Conservation (phyloP, 2,329 filamentous ascomycete species). For the Cadophora sp. region DNA sequence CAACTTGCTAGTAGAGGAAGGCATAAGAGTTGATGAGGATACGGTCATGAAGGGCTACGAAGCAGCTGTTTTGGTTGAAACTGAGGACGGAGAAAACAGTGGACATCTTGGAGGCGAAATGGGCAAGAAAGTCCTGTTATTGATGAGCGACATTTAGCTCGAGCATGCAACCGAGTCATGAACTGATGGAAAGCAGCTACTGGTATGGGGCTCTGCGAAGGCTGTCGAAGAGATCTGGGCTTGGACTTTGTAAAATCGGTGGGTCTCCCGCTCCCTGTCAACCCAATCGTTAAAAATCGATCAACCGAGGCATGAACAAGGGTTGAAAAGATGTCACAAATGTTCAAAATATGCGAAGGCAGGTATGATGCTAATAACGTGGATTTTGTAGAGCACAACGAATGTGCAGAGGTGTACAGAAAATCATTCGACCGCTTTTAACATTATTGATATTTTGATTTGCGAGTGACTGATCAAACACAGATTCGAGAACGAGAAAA, state of each 20-base stretch:
- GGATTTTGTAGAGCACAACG: neutral
- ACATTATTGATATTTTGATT: neutral
- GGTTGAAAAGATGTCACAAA: neutral
- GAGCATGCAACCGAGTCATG: conserved; percentile 19
- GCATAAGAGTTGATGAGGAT: conserved; percentile 87
- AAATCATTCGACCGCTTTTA: no score
- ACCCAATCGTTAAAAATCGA: neutral
- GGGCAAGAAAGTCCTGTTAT: conserved; percentile 43
- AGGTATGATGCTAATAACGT: neutral
- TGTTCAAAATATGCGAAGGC: neutral
- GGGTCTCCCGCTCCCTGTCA: conserved; percentile 10
- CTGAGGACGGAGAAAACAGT: conserved; percentile 62
- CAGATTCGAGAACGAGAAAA: neutral
- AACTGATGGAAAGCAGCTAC: neutral
- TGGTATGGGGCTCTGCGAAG: neutral
- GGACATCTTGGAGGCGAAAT: conserved; percentile 61
- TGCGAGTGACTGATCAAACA: neutral
- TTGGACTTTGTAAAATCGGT: neutral
- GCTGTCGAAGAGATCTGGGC: neutral
- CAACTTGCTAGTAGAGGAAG: conserved; percentile 80
- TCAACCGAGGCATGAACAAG: neutral
- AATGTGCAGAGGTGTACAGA: neutral
- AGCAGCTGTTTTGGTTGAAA: conserved; percentile 76
- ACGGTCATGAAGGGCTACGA: conserved; percentile 84
- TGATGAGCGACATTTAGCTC: conserved; percentile 37